phyloP scores from a whole-genome alignment of 73 alveolate genomes.

The Symbiodinium natans region DNA sequence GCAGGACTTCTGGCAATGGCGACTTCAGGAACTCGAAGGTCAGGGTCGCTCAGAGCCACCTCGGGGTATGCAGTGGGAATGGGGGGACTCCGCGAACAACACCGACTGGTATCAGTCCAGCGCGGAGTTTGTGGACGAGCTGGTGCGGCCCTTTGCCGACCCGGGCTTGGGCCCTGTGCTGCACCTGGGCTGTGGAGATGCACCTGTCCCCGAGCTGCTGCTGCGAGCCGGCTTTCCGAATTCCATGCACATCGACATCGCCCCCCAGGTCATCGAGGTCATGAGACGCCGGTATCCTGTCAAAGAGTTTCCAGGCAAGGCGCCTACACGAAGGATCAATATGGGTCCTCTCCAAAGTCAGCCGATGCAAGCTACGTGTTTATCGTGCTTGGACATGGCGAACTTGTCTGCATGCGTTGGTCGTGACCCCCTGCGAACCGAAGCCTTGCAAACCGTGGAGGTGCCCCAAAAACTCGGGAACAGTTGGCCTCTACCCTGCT shows the following conservation, averaged over 20 bases:
- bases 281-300: constrained; percentile 25
- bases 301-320: constrained; percentile 39
- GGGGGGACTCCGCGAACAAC: constrained; percentile 43
- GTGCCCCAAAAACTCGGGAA: background rate
- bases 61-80: constrained; percentile 63
- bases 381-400: too few species aligned
- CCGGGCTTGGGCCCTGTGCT: constrained; percentile 59
- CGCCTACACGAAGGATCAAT: too few species aligned
- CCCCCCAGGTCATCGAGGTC: constrained; percentile 23
- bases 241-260: constrained; percentile 56
- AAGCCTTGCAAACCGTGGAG: background rate
- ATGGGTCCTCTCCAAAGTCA: too few species aligned
- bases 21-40: background rate
- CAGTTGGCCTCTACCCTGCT: too few species aligned
- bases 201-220: constrained; percentile 78
- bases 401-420: too few species aligned
- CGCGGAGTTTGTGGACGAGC: constrained; percentile 21
- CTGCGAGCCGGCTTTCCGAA: constrained; percentile 33
- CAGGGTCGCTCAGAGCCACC: background rate
- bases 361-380: too few species aligned
- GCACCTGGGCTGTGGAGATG: constrained; percentile 86
- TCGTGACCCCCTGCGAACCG: too few species aligned
- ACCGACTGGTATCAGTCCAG: constrained; percentile 69
- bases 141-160: constrained; percentile 74
- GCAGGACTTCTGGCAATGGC: constrained; percentile 84